Evolutionary conservation across 208 protist species (phyloP).

Genomic region (Endotrypanum monterogeii): DNA sequence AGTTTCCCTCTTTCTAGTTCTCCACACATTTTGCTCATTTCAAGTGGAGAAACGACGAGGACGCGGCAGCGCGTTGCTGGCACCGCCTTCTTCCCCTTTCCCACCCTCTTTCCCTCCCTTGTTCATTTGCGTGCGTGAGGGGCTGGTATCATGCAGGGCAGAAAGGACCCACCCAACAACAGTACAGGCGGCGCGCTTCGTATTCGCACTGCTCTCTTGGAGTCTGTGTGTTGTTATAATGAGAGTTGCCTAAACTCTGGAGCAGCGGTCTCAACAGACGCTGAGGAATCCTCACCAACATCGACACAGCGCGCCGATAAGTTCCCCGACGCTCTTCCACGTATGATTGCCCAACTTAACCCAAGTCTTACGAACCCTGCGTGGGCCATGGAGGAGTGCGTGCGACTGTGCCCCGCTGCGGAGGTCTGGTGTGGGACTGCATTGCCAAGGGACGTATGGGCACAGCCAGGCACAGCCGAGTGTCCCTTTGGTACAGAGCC

Average conservation of each 20-base stretch:
- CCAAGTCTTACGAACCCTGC: conserved; percentile 39
- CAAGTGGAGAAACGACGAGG: background rate
- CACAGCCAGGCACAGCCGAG: conserved; percentile 48
- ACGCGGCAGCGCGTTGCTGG: too few relatives aligned
- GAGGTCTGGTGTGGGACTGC: conserved; percentile 57
- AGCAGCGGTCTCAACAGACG: background rate
- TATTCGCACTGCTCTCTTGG: conserved; percentile 18
- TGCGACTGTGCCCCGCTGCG: conserved; percentile 43
- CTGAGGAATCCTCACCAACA: background rate
- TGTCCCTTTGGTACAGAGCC: conserved; percentile 72
- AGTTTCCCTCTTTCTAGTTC: background rate
- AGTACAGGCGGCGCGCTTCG: conserved; percentile 4
- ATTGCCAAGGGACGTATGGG: conserved; percentile 66
- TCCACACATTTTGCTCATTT: background rate
- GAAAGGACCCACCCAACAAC: background rate
- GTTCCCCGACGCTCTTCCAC: conserved; percentile 13
- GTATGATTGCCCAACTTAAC: conserved; percentile 12
- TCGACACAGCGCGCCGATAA: background rate
- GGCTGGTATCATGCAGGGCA: background rate
- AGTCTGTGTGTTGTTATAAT: conserved; percentile 12
- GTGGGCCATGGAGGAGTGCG: conserved; percentile 88
- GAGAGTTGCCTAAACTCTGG: background rate
- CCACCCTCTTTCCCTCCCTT: too few relatives aligned
- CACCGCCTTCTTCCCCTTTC: too few relatives aligned
- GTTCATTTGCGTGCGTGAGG: background rate